Evolutionary conservation across 805 yeast species (phyloP).

Genomic region (Wickerhamomyces strasburgensis): DNA sequence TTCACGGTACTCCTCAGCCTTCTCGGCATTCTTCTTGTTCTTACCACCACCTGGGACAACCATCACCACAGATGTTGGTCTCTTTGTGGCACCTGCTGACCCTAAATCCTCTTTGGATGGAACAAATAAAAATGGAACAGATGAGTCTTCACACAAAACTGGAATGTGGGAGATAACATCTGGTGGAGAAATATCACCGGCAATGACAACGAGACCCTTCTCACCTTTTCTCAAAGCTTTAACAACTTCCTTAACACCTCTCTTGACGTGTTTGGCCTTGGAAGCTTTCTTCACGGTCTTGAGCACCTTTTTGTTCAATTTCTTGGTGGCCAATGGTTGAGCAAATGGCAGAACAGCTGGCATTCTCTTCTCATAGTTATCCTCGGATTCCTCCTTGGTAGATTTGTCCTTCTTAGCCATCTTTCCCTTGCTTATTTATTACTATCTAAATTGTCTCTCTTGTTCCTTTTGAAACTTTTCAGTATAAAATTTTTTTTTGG

Average conservation of each 20-base stretch:
- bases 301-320: conserved; percentile 88
- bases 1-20: conserved; percentile 87
- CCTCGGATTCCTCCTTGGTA: conserved; percentile 38
- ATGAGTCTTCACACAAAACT: conserved; percentile 89
- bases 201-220: conserved; percentile 92
- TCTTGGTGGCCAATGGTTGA: conserved; percentile 91
- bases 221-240: conserved; percentile 97
- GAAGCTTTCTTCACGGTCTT: conserved; percentile 97
- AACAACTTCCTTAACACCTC: conserved; percentile 99
- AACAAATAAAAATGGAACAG: conserved; percentile 87
- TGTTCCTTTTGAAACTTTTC: not conserved
- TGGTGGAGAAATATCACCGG: conserved; percentile 97
- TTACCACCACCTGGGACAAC: conserved; percentile 93
- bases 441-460: not conserved
- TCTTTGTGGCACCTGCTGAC: conserved; percentile 97
- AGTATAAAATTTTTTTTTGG: not conserved
- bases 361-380: conserved; percentile 88
- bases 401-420: conserved; percentile 45
- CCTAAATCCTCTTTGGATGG: conserved; percentile 99
- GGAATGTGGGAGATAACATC: conserved; percentile 98
- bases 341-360: conserved; percentile 92
- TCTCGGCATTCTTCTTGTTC: conserved; percentile 62
- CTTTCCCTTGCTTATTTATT: not conserved
- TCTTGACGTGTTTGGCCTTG: conserved; percentile 94
- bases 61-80: conserved; percentile 98